phyloP scores from a whole-genome alignment of 768 basidiomycete species.

The Termitomyces bulborhizus region DNA sequence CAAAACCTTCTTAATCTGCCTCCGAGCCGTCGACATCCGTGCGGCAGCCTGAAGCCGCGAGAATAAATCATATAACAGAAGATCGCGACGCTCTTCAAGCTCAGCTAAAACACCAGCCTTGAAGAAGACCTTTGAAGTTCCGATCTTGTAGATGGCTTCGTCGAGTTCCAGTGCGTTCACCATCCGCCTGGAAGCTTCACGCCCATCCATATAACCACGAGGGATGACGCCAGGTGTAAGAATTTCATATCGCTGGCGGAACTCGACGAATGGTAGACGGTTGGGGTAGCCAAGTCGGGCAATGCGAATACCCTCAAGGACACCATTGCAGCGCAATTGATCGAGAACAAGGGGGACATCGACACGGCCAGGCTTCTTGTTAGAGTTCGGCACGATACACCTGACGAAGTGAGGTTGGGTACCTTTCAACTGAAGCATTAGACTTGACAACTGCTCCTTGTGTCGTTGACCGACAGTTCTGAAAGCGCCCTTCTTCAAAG shows the following conservation, averaged over 20 bases:
- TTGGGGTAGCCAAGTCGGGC: constrained; percentile 97
- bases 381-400: constrained; percentile 92
- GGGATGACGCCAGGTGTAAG: constrained; percentile 92
- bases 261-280: constrained; percentile 93
- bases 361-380: constrained; percentile 87
- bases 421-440: constrained; percentile 86
- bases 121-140: constrained; percentile 98
- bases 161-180: constrained; percentile 87
- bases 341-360: constrained; percentile 95
- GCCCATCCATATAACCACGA: constrained; percentile 95
- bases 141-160: constrained; percentile 78
- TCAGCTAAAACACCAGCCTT: constrained; percentile 97
- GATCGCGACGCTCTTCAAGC: constrained; percentile 88
- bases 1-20: constrained; percentile 92
- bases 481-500: constrained; percentile 93
- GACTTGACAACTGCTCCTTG: constrained; percentile 87
- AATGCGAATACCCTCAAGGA: constrained; percentile 96
- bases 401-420: constrained; percentile 98
- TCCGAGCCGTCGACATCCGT: constrained; percentile 77
- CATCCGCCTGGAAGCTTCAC: constrained; percentile 90
- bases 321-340: constrained; percentile 97
- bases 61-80: constrained; percentile 84
- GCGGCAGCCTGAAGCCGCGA: constrained; percentile 82
- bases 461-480: constrained; percentile 93
- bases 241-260: constrained; percentile 94